A percentile compares a stretch with the other conserved stretches of the same genome.
These are phyloP conservation scores for Starmera stellimalicola DNA, from an alignment of 1,139 yeast genomes.

Conservation along the genomic window DNA sequence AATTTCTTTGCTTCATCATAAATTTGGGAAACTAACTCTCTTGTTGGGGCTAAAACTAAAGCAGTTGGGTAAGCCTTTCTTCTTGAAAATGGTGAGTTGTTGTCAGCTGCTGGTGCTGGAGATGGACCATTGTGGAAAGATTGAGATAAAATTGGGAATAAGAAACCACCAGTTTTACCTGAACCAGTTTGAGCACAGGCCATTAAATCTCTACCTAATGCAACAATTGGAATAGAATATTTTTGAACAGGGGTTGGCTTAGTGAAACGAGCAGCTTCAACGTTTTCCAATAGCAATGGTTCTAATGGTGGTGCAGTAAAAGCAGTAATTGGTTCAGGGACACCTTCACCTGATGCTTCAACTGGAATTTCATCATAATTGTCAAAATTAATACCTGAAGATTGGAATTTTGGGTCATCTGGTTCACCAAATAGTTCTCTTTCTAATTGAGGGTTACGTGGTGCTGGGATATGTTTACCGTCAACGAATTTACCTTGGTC, in stretches of 20 bases:
- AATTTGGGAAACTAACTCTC: slow-evolving; percentile 96
- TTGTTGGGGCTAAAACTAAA: slow-evolving; percentile 93
- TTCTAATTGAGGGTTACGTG: slow-evolving; percentile 63
- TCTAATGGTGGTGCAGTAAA: slow-evolving; percentile 94
- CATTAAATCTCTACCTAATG: slow-evolving; percentile 95
- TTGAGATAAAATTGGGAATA: slow-evolving; percentile 94
- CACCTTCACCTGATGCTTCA: slow-evolving; percentile 92
- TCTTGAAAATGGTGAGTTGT: slow-evolving; percentile 45
- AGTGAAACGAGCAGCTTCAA: slow-evolving; percentile 78
- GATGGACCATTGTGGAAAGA: slow-evolving; percentile 88
- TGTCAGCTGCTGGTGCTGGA: slow-evolving; percentile 34
- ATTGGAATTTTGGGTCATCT: slow-evolving; percentile 76
- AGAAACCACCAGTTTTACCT: slow-evolving; percentile 99
- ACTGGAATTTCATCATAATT: slow-evolving; percentile 98
- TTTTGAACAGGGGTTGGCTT: slow-evolving; percentile 98
- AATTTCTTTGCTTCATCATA: slow-evolving; percentile 93
- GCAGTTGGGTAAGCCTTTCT: slow-evolving; percentile 91
- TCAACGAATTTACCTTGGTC: slow-evolving; percentile 67
- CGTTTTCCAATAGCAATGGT: slow-evolving; percentile 76
- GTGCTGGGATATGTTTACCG: slow-evolving; percentile 84
- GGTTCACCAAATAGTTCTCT: slow-evolving; percentile 77
- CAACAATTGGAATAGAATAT: slow-evolving; percentile 95
- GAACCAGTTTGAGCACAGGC: slow-evolving; percentile 99
- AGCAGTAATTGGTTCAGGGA: slow-evolving; percentile 84
- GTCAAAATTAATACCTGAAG: slow-evolving; percentile 97